These are phyloP conservation scores for Mycena galericulata DNA, from an alignment of 768 basidiomycete genomes.

Conservation along the genomic window DNA sequence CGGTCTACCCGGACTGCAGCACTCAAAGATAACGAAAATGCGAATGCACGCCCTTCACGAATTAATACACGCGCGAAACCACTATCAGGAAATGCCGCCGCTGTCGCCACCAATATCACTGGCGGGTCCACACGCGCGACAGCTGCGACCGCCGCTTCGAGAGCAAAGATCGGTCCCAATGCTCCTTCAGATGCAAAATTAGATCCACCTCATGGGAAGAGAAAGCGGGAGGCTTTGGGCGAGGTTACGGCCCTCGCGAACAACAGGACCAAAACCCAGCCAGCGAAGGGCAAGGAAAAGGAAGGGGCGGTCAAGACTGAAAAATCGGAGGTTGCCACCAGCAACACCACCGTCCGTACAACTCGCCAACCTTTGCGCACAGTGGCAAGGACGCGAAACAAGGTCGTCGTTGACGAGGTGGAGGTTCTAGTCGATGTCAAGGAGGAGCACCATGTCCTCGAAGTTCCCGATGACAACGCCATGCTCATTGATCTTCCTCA, in stretches of 20 bases:
- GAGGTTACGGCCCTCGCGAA: conserved; percentile 52
- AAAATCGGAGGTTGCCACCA: conserved; percentile 73
- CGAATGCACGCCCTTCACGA: conserved; percentile 71
- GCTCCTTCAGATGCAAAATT: conserved; percentile 52
- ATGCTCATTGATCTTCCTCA: conserved; percentile 61
- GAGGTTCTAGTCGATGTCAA: conserved; percentile 40
- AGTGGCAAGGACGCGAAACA: conserved; percentile 60
- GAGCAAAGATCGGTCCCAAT: conserved; percentile 58
- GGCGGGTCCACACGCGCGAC: conserved; percentile 60
- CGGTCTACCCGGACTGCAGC: conserved; percentile 65
- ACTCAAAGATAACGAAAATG: conserved; percentile 77
- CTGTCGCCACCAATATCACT: conserved; percentile 45
- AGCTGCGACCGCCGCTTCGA: conserved; percentile 63
- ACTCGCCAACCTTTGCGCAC: conserved; percentile 68
- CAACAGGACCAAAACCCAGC: conserved; percentile 61
- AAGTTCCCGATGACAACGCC: conserved; percentile 61
- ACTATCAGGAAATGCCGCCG: conserved; percentile 55
- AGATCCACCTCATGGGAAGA: conserved; percentile 18
- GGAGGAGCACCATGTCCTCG: conserved; percentile 43
- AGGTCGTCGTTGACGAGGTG: conserved; percentile 38
- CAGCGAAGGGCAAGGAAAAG: conserved; percentile 70
- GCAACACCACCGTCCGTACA: conserved; percentile 59
- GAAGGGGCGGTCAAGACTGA: conserved; percentile 58
- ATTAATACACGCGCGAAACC: conserved; percentile 71
- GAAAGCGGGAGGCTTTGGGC: conserved; percentile 29